These are phyloP conservation scores for Pseudonitzschia pungens DNA, from an alignment of 108 stramenopile genomes.

Conservation along the genomic window DNA sequence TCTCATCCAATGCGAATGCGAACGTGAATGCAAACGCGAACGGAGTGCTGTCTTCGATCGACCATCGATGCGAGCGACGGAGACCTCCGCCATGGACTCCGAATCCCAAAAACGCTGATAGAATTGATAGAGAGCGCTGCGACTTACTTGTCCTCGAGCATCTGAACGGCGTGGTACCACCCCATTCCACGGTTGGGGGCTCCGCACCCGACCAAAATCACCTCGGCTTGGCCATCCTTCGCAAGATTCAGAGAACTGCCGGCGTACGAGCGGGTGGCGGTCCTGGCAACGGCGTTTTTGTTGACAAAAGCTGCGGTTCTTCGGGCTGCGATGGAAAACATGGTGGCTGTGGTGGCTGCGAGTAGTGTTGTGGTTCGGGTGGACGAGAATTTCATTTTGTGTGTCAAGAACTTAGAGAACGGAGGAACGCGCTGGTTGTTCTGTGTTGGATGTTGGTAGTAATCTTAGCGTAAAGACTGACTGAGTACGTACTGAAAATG, in stretches of 20 bases:
- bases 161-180: slow-evolving; percentile 78
- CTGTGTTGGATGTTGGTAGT: neutral
- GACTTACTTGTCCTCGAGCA: slow-evolving; percentile 85
- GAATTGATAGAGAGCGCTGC: too few species aligned
- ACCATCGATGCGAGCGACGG: too few species aligned
- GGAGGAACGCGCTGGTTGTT: neutral
- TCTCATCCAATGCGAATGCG: too few species aligned
- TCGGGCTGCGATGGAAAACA: slow-evolving; percentile 41
- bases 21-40: too few species aligned
- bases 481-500: neutral
- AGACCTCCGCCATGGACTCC: too few species aligned
- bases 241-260: slow-evolving; percentile 27
- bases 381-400: slow-evolving; percentile 8
- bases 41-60: too few species aligned
- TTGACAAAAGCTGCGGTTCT: slow-evolving; percentile 37
- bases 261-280: slow-evolving; percentile 30
- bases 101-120: neutral
- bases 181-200: slow-evolving; percentile 71
- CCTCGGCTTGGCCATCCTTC: slow-evolving; percentile 84
- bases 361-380: neutral
- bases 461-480: neutral
- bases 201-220: slow-evolving; percentile 87
- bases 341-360: slow-evolving; percentile 7
- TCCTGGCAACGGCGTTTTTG: slow-evolving; percentile 15
- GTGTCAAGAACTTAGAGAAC: neutral